phyloP scores from a whole-genome alignment of 2,329 filamentous ascomycete genomes.

The Pleoardoris graminearum region DNA sequence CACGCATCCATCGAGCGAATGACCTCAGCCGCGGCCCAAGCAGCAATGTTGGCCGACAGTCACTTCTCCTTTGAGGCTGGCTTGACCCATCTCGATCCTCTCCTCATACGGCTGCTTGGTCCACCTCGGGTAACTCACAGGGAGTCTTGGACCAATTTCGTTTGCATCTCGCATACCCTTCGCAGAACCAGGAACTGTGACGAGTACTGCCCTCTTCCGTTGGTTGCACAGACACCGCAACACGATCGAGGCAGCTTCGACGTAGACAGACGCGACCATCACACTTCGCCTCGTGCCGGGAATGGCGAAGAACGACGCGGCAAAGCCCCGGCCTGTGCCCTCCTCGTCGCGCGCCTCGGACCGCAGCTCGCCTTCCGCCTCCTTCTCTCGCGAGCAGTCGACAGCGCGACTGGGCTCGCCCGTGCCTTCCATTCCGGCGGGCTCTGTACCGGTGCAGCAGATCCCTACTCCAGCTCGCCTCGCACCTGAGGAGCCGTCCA shows the following conservation, averaged over 20 bases:
- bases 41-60: not conserved
- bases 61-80: not conserved
- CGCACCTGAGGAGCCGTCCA: slow-evolving; percentile 39
- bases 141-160: no score
- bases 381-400: slow-evolving; percentile 55
- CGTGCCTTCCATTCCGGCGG: slow-evolving; percentile 51
- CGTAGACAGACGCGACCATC: not conserved
- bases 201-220: no score
- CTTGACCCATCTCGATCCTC: no score
- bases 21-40: slow-evolving; percentile 24
- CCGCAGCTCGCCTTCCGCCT: slow-evolving; percentile 43
- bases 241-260: not conserved
- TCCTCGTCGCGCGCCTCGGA: slow-evolving; percentile 30
- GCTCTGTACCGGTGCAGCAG: slow-evolving; percentile 55
- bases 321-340: slow-evolving; percentile 35
- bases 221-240: no score
- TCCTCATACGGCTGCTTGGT: no score
- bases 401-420: slow-evolving; percentile 61
- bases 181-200: no score
- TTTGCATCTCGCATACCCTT: no score
- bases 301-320: slow-evolving; percentile 30
- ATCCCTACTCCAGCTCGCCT: slow-evolving; percentile 56
- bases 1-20: slow-evolving; percentile 21
- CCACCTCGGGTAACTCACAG: no score
- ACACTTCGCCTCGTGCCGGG: slow-evolving; percentile 3